phyloP scores from a whole-genome alignment of 257 asterid genomes.

The Nemophila menziesii region DNA sequence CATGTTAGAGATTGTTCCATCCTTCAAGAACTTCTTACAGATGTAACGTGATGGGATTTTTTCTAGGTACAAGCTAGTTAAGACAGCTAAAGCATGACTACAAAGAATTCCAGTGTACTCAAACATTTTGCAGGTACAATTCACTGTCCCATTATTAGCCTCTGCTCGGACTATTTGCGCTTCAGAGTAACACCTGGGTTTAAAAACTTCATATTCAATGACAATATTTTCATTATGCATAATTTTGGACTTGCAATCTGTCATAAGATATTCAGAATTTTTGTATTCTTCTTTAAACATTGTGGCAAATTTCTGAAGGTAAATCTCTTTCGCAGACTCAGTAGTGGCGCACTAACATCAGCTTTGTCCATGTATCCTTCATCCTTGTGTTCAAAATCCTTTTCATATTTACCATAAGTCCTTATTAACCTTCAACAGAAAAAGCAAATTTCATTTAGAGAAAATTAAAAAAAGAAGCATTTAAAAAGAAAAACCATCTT shows the following conservation, averaged over 20 bases:
- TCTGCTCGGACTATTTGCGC: constrained; percentile 5
- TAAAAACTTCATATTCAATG: neutral
- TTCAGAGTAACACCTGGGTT: neutral
- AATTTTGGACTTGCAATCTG: too few species aligned
- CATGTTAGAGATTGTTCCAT: neutral
- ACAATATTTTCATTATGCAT: constrained; percentile 4
- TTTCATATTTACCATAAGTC: neutral
- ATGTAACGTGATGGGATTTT: constrained; percentile 10
- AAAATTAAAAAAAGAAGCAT: neutral
- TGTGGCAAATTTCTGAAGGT: neutral
- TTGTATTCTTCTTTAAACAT: constrained; percentile 9
- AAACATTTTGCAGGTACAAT: constrained; percentile 15
- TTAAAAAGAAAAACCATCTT: too few species aligned
- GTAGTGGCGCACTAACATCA: constrained; percentile 8
- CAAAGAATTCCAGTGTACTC: constrained; percentile 9
- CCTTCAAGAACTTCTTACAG: constrained; percentile 1
- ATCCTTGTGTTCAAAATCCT: neutral
- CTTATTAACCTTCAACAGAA: neutral
- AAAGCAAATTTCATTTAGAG: neutral
- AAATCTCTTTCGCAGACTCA: constrained; percentile 11
- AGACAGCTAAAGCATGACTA: constrained; percentile 15
- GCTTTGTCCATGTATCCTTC: neutral
- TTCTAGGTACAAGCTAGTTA: constrained; percentile 3
- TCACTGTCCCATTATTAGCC: constrained; percentile 11
- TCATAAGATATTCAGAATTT: constrained; percentile 6